Evolutionary conservation across 257 asterid genomes (phyloP), one percentile per base, ranked within the genome.

Genomic region (Verbascum thapsus): DNA sequence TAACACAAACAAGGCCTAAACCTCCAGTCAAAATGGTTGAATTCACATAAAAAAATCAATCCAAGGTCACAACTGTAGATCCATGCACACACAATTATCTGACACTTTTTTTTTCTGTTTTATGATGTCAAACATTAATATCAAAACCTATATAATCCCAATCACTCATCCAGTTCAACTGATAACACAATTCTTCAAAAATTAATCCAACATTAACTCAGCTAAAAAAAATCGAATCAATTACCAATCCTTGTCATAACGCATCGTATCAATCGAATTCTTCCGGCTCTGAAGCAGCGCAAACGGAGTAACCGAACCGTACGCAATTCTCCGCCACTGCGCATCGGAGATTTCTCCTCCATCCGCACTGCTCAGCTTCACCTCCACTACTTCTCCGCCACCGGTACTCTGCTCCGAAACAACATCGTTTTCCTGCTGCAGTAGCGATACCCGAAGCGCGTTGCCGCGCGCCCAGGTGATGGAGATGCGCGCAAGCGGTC

Each of bases 271-370:
- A 11, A 71, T 0, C 7, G 86, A 61, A 67, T 78, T 83, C 72
- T 91, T 91, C 43, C 79, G 79, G 85, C 96, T 86, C 78, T 86
- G 96, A 57, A 91, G 94, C 66, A 91, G 82, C 8, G 96, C 96
- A 52, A 88, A 88, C n/a, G 98, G 98, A n/a, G 81, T 75, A 30
- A 86, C 98, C 0, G 98, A 88, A 55, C 90, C 95, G 60, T 86
- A 86, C 8, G 90, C 95, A 50, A 88, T 81, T 70, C 88, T 82
- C 83, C 95, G 79, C 88, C 90, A 76, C 67, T 78, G 82, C 7
- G 78, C 81, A 48, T 77, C 95, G 47, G 80, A 42, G 22, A 84
- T 61, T 72, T 85, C 95, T 37, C 83, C 85, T 47, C 75, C 91
- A 1, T 78, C 86, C 13, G 68, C 73, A 38, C 69, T 74, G 53